phyloP scores from a whole-genome alignment of 345 rosid genomes.

The Pelargonium nanum region DNA sequence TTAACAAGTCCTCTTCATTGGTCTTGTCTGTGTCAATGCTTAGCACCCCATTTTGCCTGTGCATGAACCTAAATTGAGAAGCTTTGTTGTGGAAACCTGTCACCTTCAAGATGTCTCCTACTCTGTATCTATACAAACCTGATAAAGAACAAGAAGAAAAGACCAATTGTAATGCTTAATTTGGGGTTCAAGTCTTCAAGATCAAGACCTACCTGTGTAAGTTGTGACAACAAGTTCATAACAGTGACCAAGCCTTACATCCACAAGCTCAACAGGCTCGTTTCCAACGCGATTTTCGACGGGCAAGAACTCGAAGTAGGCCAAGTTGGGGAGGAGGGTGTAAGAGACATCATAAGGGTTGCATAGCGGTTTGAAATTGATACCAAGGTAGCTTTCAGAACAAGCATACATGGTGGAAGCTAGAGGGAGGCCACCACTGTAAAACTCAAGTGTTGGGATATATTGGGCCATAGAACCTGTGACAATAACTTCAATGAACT shows the following conservation, averaged over 20 bases:
- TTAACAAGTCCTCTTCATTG: constrained; percentile 71
- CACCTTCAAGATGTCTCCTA: constrained; percentile 80
- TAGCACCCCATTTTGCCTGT: constrained; percentile 63
- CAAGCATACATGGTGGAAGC: constrained; percentile 91
- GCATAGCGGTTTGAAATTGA: constrained; percentile 70
- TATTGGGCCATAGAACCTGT: constrained; percentile 98
- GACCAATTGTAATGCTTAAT: no score
- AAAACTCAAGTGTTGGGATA: constrained; percentile 72
- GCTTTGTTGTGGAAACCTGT: constrained; percentile 74
- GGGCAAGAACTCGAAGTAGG: constrained; percentile 79
- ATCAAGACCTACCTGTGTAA: constrained; percentile 46
- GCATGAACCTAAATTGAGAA: constrained; percentile 76
- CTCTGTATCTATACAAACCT: constrained; percentile 84
- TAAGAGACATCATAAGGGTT: constrained; percentile 74
- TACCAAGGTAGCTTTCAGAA: constrained; percentile 89
- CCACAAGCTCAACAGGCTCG: constrained; percentile 55
- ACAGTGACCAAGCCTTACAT: constrained; percentile 55
- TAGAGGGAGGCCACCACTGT: constrained; percentile 75
- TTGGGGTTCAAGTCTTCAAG: constrained; percentile 3
- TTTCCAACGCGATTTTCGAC: constrained; percentile 41
- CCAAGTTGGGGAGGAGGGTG: constrained; percentile 87
- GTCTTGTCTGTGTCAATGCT: constrained; percentile 90
- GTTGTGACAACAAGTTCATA: constrained; percentile 88
- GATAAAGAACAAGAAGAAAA: no score
- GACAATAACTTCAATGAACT: constrained; percentile 81